Evolutionary conservation across 73 alveolate species (phyloP).

Genomic region (Paramecium sonneborni): DNA sequence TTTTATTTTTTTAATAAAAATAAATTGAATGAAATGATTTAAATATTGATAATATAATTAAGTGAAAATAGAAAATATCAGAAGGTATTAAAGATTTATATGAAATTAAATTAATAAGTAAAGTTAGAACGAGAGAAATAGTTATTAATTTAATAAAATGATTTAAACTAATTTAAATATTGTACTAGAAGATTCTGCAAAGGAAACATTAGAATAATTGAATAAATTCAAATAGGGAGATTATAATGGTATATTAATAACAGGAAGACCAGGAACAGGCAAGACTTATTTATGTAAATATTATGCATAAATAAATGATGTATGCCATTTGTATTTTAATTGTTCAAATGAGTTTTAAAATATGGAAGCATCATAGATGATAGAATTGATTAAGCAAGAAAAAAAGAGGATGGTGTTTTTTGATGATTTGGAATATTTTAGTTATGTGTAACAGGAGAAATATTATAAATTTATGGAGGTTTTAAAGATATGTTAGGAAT

Average conservation of each 20-base stretch:
- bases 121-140: background rate
- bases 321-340: background rate
- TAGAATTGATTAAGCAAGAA: background rate
- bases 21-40: too few relatives aligned
- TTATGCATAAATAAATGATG: background rate
- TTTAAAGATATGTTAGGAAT: background rate
- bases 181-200: background rate
- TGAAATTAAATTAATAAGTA: background rate
- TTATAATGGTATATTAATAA: background rate
- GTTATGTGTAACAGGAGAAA: background rate
- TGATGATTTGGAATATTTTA: slow-evolving; percentile 13
- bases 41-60: background rate
- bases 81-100: background rate
- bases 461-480: background rate
- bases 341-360: background rate
- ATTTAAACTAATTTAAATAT: background rate
- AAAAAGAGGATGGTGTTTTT: background rate
- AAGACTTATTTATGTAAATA: background rate
- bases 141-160: background rate
- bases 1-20: too few relatives aligned
- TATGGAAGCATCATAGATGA: background rate
- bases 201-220: background rate
- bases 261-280: slow-evolving; percentile 22
- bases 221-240: background rate
- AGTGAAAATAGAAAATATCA: background rate